phyloP scores from a whole-genome alignment of 805 yeast species.

The Yamadazyma tumulicola region DNA sequence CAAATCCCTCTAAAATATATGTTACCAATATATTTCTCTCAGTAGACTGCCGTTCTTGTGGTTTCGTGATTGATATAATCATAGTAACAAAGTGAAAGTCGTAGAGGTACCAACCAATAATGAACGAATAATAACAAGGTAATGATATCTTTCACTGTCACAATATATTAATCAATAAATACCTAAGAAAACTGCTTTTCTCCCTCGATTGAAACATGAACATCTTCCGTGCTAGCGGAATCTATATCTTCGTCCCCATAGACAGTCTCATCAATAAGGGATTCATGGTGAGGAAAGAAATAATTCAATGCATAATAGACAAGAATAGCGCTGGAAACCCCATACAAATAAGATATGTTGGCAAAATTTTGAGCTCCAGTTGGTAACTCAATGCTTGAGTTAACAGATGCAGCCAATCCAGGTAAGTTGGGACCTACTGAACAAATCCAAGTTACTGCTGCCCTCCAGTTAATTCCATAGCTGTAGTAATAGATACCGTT shows the following conservation, averaged over 20 bases:
- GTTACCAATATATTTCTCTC: not conserved
- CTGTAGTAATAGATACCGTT: conserved; percentile 28
- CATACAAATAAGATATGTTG: conserved; percentile 9
- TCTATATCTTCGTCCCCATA: conserved; percentile 5
- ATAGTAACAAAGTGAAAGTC: too few relatives aligned
- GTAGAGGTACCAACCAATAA: too few relatives aligned
- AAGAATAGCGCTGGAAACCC: conserved; percentile 9
- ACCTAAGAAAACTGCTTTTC: conserved; percentile 1
- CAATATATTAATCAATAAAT: not conserved
- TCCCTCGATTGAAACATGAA: conserved; percentile 1
- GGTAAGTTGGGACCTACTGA: conserved; percentile 17
- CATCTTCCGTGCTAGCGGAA: conserved; percentile 2
- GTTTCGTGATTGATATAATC: too few relatives aligned
- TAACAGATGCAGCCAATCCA: conserved; percentile 12
- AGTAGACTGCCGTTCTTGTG: not conserved
- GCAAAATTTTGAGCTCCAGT: conserved; percentile 9
- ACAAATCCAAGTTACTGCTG: conserved; percentile 15
- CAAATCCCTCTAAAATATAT: conserved; percentile 3
- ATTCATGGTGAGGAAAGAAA: conserved; percentile 8
- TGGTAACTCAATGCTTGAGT: conserved; percentile 6
- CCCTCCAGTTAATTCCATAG: conserved; percentile 13
- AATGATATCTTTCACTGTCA: too few relatives aligned
- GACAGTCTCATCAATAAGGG: conserved; percentile 6
- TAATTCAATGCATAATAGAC: conserved; percentile 7
- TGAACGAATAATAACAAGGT: too few relatives aligned